Evolutionary conservation across 1,139 yeast genomes (phyloP).

Genomic region (Suhomyces bokatorum): DNA sequence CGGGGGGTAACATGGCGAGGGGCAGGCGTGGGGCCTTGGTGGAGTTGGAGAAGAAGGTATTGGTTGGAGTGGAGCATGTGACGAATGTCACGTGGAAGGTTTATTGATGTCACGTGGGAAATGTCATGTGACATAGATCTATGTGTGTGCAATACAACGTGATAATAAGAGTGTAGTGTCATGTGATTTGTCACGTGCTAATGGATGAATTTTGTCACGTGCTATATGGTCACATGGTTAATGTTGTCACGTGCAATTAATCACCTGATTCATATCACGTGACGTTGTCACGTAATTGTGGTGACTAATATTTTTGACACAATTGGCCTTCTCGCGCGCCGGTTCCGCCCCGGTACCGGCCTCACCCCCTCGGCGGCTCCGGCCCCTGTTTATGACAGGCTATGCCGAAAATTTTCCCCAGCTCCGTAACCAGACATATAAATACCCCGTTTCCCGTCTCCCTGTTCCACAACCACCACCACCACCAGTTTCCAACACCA

Average conservation of each 20-base stretch:
- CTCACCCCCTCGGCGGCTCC: not conserved
- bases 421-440: conserved; percentile 1
- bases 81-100: not conserved
- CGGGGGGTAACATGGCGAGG: conserved; percentile 38
- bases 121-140: not conserved
- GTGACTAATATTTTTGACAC: conserved; percentile 7
- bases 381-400: too few relatives aligned
- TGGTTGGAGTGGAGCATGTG: not conserved
- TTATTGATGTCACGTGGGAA: not conserved
- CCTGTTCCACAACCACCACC: too few relatives aligned
- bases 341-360: conserved; percentile 16
- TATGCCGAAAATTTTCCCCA: too few relatives aligned
- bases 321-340: conserved; percentile 9
- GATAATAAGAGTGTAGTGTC: too few relatives aligned
- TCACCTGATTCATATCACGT: too few relatives aligned
- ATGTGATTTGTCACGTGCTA: too few relatives aligned
- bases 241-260: too few relatives aligned
- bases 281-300: not conserved
- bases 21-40: not conserved
- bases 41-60: not conserved
- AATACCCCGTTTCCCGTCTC: conserved; percentile 1
- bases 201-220: too few relatives aligned
- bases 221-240: too few relatives aligned
- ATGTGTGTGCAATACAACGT: too few relatives aligned
- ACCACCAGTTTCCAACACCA: too few relatives aligned